A percentile compares a stretch with the other conserved stretches of the same genome.
Conservation (phyloP, 129 eudicot species). For the Escallonia rubra region DNA sequence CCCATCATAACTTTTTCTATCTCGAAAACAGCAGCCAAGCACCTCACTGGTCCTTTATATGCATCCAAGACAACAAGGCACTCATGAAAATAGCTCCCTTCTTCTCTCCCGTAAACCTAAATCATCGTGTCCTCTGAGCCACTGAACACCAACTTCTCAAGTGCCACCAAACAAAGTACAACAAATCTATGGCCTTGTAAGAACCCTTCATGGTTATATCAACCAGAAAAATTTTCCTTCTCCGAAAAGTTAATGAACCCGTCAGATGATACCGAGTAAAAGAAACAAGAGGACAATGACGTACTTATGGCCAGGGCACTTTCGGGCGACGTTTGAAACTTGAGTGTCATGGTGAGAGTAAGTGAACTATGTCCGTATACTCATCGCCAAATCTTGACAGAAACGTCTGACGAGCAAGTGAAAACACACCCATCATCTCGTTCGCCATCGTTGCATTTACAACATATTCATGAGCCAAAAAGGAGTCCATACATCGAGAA, state of each 20-base stretch:
- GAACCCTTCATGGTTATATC: constrained; percentile 53
- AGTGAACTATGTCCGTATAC: constrained; percentile 38
- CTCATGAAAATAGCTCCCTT: constrained; percentile 46
- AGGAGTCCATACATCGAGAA: constrained; percentile 53
- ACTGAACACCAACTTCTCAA: constrained; percentile 52
- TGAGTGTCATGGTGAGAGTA: constrained; percentile 36
- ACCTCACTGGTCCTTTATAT: constrained; percentile 68
- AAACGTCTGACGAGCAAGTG: constrained; percentile 63
- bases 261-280: constrained; percentile 72
- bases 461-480: constrained; percentile 54
- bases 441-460: constrained; percentile 38
- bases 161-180: constrained; percentile 47
- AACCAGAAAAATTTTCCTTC: constrained; percentile 40
- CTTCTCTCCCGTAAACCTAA: constrained; percentile 63
- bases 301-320: constrained; percentile 40
- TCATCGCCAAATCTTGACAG: constrained; percentile 60
- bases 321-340: constrained; percentile 41
- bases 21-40: constrained; percentile 49
- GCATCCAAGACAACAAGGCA: constrained; percentile 65
- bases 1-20: constrained; percentile 30
- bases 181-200: constrained; percentile 55
- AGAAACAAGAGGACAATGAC: constrained; percentile 12
- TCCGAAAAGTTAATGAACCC: constrained; percentile 67
- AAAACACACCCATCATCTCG: constrained; percentile 54
- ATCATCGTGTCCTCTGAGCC: constrained; percentile 79